These are phyloP conservation scores for Exophiala oligosperma DNA, from an alignment of 2,329 filamentous ascomycete species.

Conservation along the genomic window DNA sequence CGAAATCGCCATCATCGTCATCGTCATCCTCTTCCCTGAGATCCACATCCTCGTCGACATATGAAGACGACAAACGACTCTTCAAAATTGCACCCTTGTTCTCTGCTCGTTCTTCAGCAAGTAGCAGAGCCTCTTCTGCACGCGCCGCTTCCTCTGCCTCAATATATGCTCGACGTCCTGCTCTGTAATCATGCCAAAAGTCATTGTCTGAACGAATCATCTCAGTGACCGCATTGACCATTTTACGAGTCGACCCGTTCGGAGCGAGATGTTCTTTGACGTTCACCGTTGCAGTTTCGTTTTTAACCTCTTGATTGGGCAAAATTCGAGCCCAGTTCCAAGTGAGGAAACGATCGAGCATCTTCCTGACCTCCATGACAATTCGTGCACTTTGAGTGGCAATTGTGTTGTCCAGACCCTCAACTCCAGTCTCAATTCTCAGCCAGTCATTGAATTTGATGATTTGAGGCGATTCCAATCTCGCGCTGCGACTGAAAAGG, in stretches of 20 bases:
- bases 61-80: too few relatives aligned
- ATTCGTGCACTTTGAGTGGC: constrained; percentile 10
- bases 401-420: constrained; percentile 1
- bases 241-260: constrained; percentile 6
- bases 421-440: constrained; percentile 2
- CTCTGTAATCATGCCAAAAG: constrained; percentile 8
- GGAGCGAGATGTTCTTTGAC: not conserved
- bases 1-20: too few relatives aligned
- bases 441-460: constrained; percentile 24
- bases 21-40: too few relatives aligned
- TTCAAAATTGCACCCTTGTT: not conserved
- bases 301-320: constrained; percentile 1
- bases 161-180: constrained; percentile 5
- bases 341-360: constrained; percentile 22
- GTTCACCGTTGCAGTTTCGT: not conserved
- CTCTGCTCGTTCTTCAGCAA: not conserved
- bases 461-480: constrained; percentile 1
- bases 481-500: constrained; percentile 19
- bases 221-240: constrained; percentile 19
- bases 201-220: constrained; percentile 18
- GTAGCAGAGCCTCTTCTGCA: not conserved
- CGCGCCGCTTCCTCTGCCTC: not conserved
- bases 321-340: constrained; percentile 5
- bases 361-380: constrained; percentile 24
- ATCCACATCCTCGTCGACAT: too few relatives aligned